These are phyloP conservation scores for Ogataea kodamae DNA, from an alignment of 805 yeast species.

Conservation along the genomic window DNA sequence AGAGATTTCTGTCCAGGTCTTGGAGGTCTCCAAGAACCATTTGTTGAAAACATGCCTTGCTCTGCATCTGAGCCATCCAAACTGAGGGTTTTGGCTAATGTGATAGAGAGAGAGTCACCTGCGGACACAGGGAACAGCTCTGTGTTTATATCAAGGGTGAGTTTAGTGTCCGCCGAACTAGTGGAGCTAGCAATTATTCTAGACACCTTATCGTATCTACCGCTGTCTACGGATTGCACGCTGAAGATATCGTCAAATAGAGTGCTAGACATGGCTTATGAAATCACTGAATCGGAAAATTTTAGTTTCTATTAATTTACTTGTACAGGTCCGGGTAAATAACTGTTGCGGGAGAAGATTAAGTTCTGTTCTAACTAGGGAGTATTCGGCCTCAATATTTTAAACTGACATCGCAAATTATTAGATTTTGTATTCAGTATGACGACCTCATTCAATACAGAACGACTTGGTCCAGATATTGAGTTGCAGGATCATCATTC, in stretches of 20 bases:
- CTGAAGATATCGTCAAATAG: constrained; percentile 92
- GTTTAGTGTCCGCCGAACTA: constrained; percentile 71
- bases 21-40: constrained; percentile 79
- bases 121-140: constrained; percentile 83
- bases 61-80: constrained; percentile 46
- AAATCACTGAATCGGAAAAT: constrained; percentile 4
- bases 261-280: constrained; percentile 55
- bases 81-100: constrained; percentile 73
- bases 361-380: constrained; percentile 8
- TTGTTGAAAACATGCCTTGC: constrained; percentile 45
- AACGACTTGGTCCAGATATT: constrained; percentile 15
- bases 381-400: neutral
- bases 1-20: constrained; percentile 77
- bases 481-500: constrained; percentile 23
- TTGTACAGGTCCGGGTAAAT: constrained; percentile 9
- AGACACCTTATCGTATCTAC: constrained; percentile 86
- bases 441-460: constrained; percentile 5
- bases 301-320: constrained; percentile 5
- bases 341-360: neutral
- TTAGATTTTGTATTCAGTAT: neutral
- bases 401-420: neutral
- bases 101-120: constrained; percentile 77
- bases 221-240: constrained; percentile 78
- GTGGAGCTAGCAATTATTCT: constrained; percentile 87
- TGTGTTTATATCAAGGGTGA: constrained; percentile 85